Conservation (phyloP, 2,329 filamentous ascomycete genomes). For the Rhynchosporium secalis region DNA sequence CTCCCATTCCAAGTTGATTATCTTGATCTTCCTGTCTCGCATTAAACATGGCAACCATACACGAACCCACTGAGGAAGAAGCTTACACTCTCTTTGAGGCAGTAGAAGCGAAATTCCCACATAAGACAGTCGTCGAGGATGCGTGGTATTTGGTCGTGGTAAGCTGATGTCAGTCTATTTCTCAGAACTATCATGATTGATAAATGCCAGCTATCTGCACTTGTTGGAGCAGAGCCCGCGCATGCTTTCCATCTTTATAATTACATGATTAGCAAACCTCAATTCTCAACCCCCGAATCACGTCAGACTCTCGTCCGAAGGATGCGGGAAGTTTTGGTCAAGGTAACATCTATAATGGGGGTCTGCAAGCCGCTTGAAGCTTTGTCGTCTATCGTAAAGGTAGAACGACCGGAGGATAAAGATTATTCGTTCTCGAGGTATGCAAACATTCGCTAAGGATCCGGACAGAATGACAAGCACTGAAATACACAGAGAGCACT, state of each 20-base stretch:
- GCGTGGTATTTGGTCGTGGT: slow-evolving; percentile 50
- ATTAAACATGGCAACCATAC: slow-evolving; percentile 23
- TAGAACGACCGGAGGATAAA: slow-evolving; percentile 50
- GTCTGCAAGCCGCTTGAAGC: slow-evolving; percentile 62
- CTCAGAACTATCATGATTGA: slow-evolving; percentile 13
- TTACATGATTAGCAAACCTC: slow-evolving; percentile 52
- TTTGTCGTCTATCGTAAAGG: slow-evolving; percentile 29
- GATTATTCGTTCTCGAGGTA: slow-evolving; percentile 46
- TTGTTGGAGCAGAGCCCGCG: slow-evolving; percentile 52
- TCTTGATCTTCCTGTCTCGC: background rate
- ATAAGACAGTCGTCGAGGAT: slow-evolving; percentile 43
- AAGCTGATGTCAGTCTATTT: slow-evolving; percentile 22
- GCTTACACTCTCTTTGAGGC: slow-evolving; percentile 44
- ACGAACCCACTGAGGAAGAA: slow-evolving; percentile 43
- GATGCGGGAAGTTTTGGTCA: slow-evolving; percentile 59
- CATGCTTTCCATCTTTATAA: slow-evolving; percentile 55
- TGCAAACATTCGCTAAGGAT: background rate
- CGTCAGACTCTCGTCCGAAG: slow-evolving; percentile 51
- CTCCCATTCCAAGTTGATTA: background rate
- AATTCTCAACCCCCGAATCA: slow-evolving; percentile 45
- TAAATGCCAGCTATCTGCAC: slow-evolving; percentile 40
- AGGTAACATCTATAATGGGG: slow-evolving; percentile 57
- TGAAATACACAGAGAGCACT: slow-evolving; percentile 50
- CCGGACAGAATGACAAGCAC: background rate
- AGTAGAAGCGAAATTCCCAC: slow-evolving; percentile 47